Conservation (phyloP, 441 rosid species). For the Erodium texanum region DNA sequence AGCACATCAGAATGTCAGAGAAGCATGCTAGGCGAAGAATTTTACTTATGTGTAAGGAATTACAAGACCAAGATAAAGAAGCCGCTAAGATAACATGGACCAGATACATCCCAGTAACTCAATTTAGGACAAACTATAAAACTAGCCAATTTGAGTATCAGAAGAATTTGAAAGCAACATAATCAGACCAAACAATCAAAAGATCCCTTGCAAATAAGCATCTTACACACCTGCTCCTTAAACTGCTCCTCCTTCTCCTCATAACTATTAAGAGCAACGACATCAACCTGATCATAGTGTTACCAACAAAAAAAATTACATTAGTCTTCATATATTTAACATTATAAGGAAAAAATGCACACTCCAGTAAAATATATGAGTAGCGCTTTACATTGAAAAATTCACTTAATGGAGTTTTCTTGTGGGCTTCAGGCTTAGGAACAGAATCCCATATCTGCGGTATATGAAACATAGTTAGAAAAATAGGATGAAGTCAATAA, state of each 20-base stretch:
- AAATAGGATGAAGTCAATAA: constrained; percentile 5
- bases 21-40: constrained; percentile 9
- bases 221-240: constrained; percentile 60
- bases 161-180: not conserved
- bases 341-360: not conserved
- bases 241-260: constrained; percentile 98
- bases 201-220: not conserved
- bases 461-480: constrained; percentile 15
- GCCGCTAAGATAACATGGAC: not conserved
- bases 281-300: constrained; percentile 65
- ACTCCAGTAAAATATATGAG: not conserved
- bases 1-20: constrained; percentile 10
- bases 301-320: constrained; percentile 2
- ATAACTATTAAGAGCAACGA: constrained; percentile 90
- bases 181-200: not conserved
- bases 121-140: not conserved
- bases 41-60: not conserved
- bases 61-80: not conserved
- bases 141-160: not conserved
- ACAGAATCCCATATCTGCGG: constrained; percentile 95
- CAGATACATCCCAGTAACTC: not conserved
- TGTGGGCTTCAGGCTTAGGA: constrained; percentile 88
- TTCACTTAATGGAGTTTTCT: constrained; percentile 87
- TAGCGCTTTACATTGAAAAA: constrained; percentile 71
- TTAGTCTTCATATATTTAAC: not conserved